Evolutionary conservation across 306 rosid species (phyloP), one percentile per base, ranked within the genome.

Genomic region (Purshia tridentata): DNA sequence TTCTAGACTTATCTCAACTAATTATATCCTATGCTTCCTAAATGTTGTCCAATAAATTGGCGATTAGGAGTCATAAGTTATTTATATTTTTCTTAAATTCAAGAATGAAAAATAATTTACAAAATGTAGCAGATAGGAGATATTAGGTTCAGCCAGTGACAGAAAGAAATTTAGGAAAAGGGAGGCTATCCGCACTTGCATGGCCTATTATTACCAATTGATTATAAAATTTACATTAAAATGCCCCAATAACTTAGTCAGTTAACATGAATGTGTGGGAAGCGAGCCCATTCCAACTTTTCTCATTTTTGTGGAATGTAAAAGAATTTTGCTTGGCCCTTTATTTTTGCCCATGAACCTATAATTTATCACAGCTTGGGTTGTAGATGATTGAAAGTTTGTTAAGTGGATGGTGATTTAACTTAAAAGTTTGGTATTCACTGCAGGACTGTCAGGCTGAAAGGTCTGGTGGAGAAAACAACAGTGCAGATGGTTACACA

Each of bases 381-480:
- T 50, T 54, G 56, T 66, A 73, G 67, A 63, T 68, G 60, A 54
- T 83, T 58, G 78, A 69, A 67, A 66, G 45, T 69, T 59, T 4
- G 35, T 76, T 76, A 71, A 68, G 46, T 60, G 22, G 76, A 75
- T 73, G 74, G 44, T 84, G 64, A 76, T 77, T 80, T 57, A 19
- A 45, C 14, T 59, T 75, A 59, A 72, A 72, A 15, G 73, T 74
- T 39, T 80, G 71, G 66, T 68, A 67, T 69, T 73, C 72, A 19
- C 68, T 82, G 86, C 89, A 91, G 95, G 88, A 83, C 60, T 74
- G 72, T 47, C 89, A 81, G 49, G 81, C 86, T 77, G 90, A 89
- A 78, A 77, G 71, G 76, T 64, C 84, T 37, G 89, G 81, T 44
- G 81, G 80, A 55, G 76, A 69, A 54, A 75, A 63, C 59, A 72